Conservation (phyloP, 2,329 filamentous ascomycete genomes). For the Fusarium sp. region DNA sequence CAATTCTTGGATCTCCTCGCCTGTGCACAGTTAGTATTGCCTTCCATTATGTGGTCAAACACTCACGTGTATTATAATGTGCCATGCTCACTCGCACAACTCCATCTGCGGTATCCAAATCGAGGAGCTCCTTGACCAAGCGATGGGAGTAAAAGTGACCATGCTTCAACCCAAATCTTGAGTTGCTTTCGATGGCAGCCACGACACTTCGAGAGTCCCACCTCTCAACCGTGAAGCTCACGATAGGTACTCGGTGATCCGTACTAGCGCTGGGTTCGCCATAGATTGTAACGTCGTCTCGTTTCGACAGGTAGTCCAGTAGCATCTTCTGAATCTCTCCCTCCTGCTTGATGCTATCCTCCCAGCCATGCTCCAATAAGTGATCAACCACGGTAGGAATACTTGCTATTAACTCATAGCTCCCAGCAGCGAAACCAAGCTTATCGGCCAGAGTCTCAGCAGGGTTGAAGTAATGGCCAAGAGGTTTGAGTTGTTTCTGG, state of each 20-base stretch:
- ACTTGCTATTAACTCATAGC: constrained; percentile 75
- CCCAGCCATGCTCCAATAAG: constrained; percentile 63
- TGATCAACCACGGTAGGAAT: constrained; percentile 72
- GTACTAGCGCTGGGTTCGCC: constrained; percentile 64
- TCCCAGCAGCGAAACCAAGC: constrained; percentile 73
- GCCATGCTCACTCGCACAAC: constrained; percentile 77
- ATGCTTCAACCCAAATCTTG: constrained; percentile 71
- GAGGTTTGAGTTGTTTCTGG: constrained; percentile 64
- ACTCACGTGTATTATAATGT: constrained; percentile 76
- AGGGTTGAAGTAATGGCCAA: constrained; percentile 76
- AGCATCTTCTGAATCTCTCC: constrained; percentile 67
- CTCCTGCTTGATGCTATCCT: constrained; percentile 67
- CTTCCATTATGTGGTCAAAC: rapidly evolving
- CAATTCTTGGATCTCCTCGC: constrained; percentile 8
- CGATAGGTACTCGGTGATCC: constrained; percentile 67
- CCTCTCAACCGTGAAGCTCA: constrained; percentile 73
- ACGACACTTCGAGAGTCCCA: constrained; percentile 68
- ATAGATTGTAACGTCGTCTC: constrained; percentile 66
- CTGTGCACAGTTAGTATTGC: neutral
- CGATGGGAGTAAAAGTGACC: constrained; percentile 77
- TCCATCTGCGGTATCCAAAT: constrained; percentile 65
- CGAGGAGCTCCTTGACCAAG: constrained; percentile 68
- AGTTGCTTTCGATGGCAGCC: constrained; percentile 68
- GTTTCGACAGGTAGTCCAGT: constrained; percentile 66
- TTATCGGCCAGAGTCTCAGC: constrained; percentile 70